Conservation (phyloP, 352 stramenopile species). For the Pilasporangium apinafurcum region DNA sequence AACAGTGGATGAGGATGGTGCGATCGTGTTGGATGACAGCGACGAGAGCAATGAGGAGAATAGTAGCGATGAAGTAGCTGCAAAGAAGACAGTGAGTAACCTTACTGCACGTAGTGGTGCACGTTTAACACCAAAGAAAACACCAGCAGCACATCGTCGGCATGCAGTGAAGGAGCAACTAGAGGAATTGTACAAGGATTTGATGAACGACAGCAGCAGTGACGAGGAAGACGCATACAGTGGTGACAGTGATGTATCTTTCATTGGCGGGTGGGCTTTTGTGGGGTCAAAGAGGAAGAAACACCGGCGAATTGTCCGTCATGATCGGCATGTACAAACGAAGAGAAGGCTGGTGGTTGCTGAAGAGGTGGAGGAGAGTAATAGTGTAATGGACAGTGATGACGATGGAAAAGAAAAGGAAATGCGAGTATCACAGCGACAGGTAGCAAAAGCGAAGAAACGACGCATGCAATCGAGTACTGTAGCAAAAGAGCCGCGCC, state of each 20-base stretch:
- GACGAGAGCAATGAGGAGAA: not conserved
- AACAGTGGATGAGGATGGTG: constrained; percentile 11
- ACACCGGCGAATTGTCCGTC: too few relatives aligned
- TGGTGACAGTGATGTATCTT: not conserved
- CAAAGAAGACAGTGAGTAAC: not conserved
- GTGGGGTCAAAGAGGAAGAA: too few relatives aligned
- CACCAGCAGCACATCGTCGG: not conserved
- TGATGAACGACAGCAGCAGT: not conserved
- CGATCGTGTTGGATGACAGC: constrained; percentile 10
- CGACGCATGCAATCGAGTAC: not conserved
- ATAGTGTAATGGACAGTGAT: too few relatives aligned
- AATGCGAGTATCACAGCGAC: too few relatives aligned
- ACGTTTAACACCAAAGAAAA: not conserved
- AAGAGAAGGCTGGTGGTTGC: too few relatives aligned
- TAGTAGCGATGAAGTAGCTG: too few relatives aligned
- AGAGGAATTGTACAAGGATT: not conserved
- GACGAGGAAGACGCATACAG: not conserved
- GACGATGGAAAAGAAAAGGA: too few relatives aligned
- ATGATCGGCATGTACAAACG: too few relatives aligned
- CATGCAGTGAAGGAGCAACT: too few relatives aligned
- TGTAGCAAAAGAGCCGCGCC: not conserved
- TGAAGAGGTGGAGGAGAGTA: too few relatives aligned
- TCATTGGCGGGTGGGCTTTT: too few relatives aligned
- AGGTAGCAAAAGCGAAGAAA: not conserved
- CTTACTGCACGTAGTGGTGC: not conserved